Base-by-base conservation (phyloP, 495 filamentous ascomycete species). In the Talaromyces wortmannii region DNA sequence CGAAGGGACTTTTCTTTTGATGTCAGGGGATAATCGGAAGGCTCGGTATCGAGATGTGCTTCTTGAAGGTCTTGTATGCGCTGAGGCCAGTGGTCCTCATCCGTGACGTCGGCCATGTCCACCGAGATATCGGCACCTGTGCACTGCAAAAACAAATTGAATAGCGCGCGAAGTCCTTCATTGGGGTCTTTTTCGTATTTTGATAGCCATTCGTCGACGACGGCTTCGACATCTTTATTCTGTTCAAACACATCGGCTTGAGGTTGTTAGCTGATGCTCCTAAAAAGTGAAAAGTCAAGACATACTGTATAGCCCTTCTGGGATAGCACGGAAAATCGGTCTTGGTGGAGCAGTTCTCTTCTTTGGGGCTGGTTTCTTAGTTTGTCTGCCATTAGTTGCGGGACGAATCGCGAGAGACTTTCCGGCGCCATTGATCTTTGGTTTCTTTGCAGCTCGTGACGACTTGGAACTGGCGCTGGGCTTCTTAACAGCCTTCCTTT, bases 11-110 rank as follows among this genome's bases (percentile, higher is more conserved):
- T 91, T 12, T 80, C 77, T 66, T 85, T 89, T 8, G 90, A 90
- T 17, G 95, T 86, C 13, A 98, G 79, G n/a, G 94, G 95, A 63
- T 97, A 98, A 29, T 97, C 95, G 15, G 87, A 82, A 44, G 91
- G 85, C 44, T 84, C 83, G 68, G 88, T 82, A 70, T 84, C 80
- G 57, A 90, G 80, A 64, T 89, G 94, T 55, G 87, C 83, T 44
- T 89, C 84, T 67, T 95, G 89, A 7, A 97, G 71, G 60, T 97
- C 90, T 2, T 71, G 71, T 18, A 97, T 71, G 52, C 77, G 78
- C 53, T 82, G 79, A 1, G 85, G 78, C 42, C 79, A 83, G 63
- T 90, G 85, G 64, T 98, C 95, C 17, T 89, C 83, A 63, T 98
- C 94, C 51, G 83, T 81, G 45, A 94, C 88, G 63, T 97, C 89